Conservation (phyloP, 108 stramenopile species). For the Epithemia pelagica region DNA sequence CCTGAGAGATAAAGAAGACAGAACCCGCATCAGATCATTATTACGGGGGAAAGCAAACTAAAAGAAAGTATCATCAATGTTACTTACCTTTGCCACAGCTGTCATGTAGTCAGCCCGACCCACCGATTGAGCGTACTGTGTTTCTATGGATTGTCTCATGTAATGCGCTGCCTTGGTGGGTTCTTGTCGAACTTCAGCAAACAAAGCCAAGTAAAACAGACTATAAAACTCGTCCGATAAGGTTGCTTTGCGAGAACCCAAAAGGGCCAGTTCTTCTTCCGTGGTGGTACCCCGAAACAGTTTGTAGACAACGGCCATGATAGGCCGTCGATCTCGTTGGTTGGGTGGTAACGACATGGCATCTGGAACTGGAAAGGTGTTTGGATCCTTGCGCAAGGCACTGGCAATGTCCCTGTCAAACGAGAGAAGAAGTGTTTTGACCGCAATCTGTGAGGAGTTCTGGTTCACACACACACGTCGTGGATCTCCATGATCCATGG, state of each 20-base stretch:
- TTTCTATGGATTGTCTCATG: slow-evolving; percentile 45
- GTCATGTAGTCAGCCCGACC: slow-evolving; percentile 73
- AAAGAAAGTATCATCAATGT: background rate
- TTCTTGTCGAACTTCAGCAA: slow-evolving; percentile 49
- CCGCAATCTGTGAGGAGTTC: no score
- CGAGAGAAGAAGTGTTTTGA: no score
- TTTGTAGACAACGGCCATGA: slow-evolving; percentile 58
- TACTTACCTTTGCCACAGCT: slow-evolving; percentile 48
- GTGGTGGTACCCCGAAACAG: slow-evolving; percentile 59
- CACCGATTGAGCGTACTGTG: slow-evolving; percentile 40
- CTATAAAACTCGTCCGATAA: slow-evolving; percentile 63
- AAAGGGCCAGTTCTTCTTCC: slow-evolving; percentile 45
- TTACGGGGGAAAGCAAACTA: background rate
- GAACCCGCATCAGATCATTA: background rate
- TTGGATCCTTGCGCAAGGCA: slow-evolving; percentile 27
- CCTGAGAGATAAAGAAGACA: background rate
- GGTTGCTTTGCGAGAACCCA: slow-evolving; percentile 31
- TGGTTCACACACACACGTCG: no score
- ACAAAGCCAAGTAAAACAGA: slow-evolving; percentile 49
- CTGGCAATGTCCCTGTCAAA: slow-evolving; percentile 78
- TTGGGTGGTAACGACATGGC: slow-evolving; percentile 47
- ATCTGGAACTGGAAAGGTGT: slow-evolving; percentile 24
- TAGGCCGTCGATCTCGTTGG: slow-evolving; percentile 49
- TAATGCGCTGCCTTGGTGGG: slow-evolving; percentile 48
- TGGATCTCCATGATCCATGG: no score